phyloP scores from a whole-genome alignment of 495 filamentous ascomycete species.

The Bryoglossum gracile region DNA sequence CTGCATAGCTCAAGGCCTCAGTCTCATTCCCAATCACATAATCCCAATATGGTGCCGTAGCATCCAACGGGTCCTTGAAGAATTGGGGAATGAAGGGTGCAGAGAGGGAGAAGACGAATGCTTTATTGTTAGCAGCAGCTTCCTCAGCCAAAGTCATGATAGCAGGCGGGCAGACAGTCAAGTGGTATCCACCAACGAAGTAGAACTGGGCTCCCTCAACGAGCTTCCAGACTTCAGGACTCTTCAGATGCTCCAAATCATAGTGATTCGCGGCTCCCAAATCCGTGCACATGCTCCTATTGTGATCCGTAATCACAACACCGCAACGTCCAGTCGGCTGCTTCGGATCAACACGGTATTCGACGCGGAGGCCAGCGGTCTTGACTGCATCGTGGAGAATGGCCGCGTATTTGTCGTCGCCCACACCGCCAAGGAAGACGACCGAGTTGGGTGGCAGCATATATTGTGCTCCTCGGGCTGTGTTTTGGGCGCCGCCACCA shows the following conservation, averaged over 20 bases:
- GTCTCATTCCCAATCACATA: constrained; percentile 96
- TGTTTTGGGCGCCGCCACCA: constrained; percentile 97
- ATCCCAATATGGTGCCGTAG: constrained; percentile 83
- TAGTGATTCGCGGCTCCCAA: constrained; percentile 95
- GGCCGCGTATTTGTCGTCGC: constrained; percentile 83
- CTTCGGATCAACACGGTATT: constrained; percentile 82
- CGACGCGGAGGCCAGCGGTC: constrained; percentile 77
- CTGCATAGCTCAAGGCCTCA: constrained; percentile 79
- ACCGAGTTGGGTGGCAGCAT: constrained; percentile 80
- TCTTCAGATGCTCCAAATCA: constrained; percentile 88
- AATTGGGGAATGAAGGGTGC: constrained; percentile 95
- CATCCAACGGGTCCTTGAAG: constrained; percentile 93
- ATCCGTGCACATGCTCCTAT: constrained; percentile 91
- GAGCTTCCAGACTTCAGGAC: constrained; percentile 80
- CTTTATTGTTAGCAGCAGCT: constrained; percentile 81
- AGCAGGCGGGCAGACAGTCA: constrained; percentile 84
- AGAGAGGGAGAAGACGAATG: constrained; percentile 81
- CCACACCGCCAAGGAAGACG: constrained; percentile 88
- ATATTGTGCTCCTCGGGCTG: constrained; percentile 94
- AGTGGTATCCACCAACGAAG: constrained; percentile 89
- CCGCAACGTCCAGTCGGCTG: constrained; percentile 87
- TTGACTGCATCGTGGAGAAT: constrained; percentile 70
- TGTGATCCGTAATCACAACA: constrained; percentile 91
- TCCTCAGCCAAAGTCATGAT: constrained; percentile 83
- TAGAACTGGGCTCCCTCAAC: constrained; percentile 81